Evolutionary conservation across 345 rosid species (phyloP), one percentile per base, ranked within the genome.

Genomic region (Diplotaxis tenuifolia): DNA sequence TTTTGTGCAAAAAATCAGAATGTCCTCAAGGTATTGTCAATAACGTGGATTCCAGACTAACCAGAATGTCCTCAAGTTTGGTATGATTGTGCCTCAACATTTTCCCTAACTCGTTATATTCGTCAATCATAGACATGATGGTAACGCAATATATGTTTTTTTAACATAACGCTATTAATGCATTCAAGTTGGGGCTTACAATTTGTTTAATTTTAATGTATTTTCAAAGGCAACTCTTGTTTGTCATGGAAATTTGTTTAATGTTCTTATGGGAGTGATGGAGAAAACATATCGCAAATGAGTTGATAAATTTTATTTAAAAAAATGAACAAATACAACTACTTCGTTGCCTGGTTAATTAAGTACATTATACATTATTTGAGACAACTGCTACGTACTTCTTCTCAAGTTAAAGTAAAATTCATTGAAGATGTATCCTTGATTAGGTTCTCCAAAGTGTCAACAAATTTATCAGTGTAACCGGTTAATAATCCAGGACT

Each of bases 391-490:
- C 18, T 42, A n/a, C 49, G 49, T 42, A 42, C 49, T 42, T 42
- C 18, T 42, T 42, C 16, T 42, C 49, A 42, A n/a, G 49, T n/a
- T 31, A 50, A 66, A 29, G 4, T 65, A n/a, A n/a, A 7, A 3
- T 9, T 69, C 57, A 59, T 20, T 49, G 38, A 34, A 63, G 58
- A 25, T 36, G 57, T n/a, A 29, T 40, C 64, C 11, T 64, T 15
- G 45, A 67, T 53, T 47, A 75, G 12, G 62, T 59, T 52, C 62
- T 68, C 23, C 63, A 75, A 31, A 25, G 19, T 38, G 9, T 62
- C 70, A 23, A 68, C 59, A 53, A 68, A 75, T 0, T n/a, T 40
- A 20, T 54, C 29, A 1, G 57, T 27, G 32, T 69, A 75, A 69
- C 65, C 49, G 1, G 21, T 62, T 52, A 38, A 16, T 19, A 75